Evolutionary conservation across 2,329 filamentous ascomycete genomes (phyloP), one percentile per base, ranked within the genome.

Genomic region (Neofusicoccum umdonicola): DNA sequence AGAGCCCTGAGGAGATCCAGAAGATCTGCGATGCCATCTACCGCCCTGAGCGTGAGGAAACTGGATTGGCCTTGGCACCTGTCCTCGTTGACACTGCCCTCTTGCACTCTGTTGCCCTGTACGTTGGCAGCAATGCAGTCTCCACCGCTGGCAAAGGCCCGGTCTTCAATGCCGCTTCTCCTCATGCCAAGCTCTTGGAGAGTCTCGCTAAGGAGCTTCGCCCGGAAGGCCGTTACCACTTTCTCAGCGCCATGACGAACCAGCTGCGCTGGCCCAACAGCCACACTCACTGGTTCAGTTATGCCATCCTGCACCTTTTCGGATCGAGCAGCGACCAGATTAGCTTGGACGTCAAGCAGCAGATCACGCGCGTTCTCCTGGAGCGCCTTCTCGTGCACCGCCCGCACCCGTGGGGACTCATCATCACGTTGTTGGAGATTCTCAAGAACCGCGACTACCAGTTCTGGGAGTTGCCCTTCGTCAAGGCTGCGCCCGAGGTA

Each of bases 391-490:
- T 96, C 66, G 90, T 92, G 22, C 92, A 92, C 76, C 92, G 93
- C 80, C 94, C 94, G 61, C 94, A 98, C 76, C 94, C 96, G 17
- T 98, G 94, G 94, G 96, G 96, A 12, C 81, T 99, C 48, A 89
- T 97, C 75, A 89, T 93, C 67, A 94, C 93, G 41, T 85, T 96
- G 67, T 81, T 95, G 68, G 95, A 98, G 80, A 85, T 99, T 65
- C 84, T 96, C 69, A 96, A 96, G 83, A 97, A 96, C 75, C 89
- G 91, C 62, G 91, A 88, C 74, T 96, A 94, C 77, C 88, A 88
- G 73, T 96, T 99, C 83, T 98, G 96, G 82, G 91, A 95, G 58
- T 84, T 97, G 69, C 91, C 92, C 31, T 97, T 96, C 72, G 91
- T 98, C 79, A 96, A 97, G 82, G 86, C 89, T 69, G 87, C 90